These are phyloP conservation scores for Endocalyx cinctus DNA, from an alignment of 2,329 filamentous ascomycete species.

Conservation along the genomic window DNA sequence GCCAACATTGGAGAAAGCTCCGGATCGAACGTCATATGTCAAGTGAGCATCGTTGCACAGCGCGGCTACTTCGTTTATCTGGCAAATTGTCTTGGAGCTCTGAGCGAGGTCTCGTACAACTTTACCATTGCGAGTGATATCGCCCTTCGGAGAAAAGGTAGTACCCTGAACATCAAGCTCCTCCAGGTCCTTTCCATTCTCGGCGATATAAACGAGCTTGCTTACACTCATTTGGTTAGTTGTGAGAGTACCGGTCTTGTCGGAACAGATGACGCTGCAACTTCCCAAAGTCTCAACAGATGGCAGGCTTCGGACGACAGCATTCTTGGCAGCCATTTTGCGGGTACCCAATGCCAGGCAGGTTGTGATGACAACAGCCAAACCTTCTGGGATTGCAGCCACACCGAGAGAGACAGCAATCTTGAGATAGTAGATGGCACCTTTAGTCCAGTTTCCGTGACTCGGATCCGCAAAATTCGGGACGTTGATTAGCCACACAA, in stretches of 20 bases:
- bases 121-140: constrained; percentile 65
- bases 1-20: constrained; percentile 75
- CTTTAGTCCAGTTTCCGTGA: constrained; percentile 91
- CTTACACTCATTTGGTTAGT: constrained; percentile 99
- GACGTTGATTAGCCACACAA: constrained; percentile 98
- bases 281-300: constrained; percentile 97
- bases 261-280: constrained; percentile 98
- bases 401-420: constrained; percentile 98
- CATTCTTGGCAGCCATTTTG: constrained; percentile 98
- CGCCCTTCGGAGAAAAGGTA: constrained; percentile 81
- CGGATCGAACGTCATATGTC: constrained; percentile 72
- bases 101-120: constrained; percentile 62
- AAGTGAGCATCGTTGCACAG: constrained; percentile 88
- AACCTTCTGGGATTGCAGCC: constrained; percentile 93
- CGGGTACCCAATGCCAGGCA: constrained; percentile 92
- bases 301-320: constrained; percentile 90
- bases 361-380: constrained; percentile 98
- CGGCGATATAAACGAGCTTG: constrained; percentile 80
- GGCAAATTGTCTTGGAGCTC: constrained; percentile 70
- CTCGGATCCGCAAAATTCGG: constrained; percentile 93
- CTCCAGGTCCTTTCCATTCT: constrained; percentile 68
- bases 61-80: constrained; percentile 67
- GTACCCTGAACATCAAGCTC: constrained; percentile 90
- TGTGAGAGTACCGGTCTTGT: constrained; percentile 97
- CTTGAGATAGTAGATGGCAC: constrained; percentile 98